These are phyloP conservation scores for Metschnikowia borealis DNA, from an alignment of 805 yeast genomes.

Conservation along the genomic window DNA sequence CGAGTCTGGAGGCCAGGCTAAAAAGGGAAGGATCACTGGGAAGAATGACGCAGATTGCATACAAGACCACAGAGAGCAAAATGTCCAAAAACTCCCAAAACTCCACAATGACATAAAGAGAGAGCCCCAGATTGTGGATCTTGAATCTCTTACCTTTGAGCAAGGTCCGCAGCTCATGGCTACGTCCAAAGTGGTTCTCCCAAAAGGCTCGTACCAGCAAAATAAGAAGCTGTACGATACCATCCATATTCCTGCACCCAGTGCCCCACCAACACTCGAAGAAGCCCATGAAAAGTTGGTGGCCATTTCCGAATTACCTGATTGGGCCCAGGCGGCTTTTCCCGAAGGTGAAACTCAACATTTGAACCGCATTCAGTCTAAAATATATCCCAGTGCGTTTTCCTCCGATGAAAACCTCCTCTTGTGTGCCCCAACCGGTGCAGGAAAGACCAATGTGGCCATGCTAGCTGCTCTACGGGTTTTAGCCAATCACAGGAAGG, in stretches of 20 bases:
- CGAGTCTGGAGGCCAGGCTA: constrained; percentile 1
- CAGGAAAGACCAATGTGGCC: constrained; percentile 97
- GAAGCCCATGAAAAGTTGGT: constrained; percentile 43
- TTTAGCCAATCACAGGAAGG: constrained; percentile 47
- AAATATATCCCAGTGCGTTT: constrained; percentile 77
- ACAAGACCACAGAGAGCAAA: too few relatives aligned
- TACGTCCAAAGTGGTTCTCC: constrained; percentile 63
- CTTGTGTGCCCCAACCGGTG: constrained; percentile 97
- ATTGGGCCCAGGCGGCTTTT: constrained; percentile 78
- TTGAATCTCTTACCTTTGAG: constrained; percentile 61
- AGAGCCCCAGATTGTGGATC: constrained; percentile 54
- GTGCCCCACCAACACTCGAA: constrained; percentile 37
- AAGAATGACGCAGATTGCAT: too few relatives aligned
- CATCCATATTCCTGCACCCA: constrained; percentile 87
- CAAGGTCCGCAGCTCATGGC: constrained; percentile 72
- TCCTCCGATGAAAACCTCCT: constrained; percentile 64
- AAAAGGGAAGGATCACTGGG: background rate
- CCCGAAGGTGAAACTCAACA: constrained; percentile 60
- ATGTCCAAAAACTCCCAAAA: too few relatives aligned
- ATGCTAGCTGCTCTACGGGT: constrained; percentile 72
- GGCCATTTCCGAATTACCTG: constrained; percentile 61
- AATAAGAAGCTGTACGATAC: constrained; percentile 76
- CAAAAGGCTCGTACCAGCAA: constrained; percentile 78
- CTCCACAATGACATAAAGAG: constrained; percentile 14
- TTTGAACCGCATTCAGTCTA: constrained; percentile 80